These are phyloP conservation scores for Yueomyces sp. DNA, from an alignment of 805 yeast species.

Conservation along the genomic window DNA sequence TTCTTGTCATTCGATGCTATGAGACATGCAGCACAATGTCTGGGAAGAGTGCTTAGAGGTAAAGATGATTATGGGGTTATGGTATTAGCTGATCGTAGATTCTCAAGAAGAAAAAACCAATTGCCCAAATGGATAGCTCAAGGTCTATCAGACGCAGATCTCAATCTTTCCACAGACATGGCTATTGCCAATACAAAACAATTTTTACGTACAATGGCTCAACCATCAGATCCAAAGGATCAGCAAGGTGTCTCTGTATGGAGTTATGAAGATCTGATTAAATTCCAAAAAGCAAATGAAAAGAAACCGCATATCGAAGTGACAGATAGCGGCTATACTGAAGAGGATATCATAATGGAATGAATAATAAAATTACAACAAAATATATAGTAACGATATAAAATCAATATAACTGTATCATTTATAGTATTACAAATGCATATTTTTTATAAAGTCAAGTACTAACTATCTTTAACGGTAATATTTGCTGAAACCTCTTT, in stretches of 20 bases:
- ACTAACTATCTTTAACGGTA: not conserved
- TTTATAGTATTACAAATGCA: too few relatives aligned
- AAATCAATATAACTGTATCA: too few relatives aligned
- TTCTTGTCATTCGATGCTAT: conserved; percentile 96
- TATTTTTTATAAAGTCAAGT: not conserved
- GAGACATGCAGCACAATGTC: conserved; percentile 99
- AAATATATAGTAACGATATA: not conserved
- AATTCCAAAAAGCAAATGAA: conserved; percentile 32
- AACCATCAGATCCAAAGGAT: conserved; percentile 78
- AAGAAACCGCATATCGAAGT: conserved; percentile 5
- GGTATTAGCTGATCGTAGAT: conserved; percentile 94
- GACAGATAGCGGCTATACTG: not conserved
- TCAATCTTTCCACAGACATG: conserved; percentile 91
- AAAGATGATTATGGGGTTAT: conserved; percentile 97
- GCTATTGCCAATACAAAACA: conserved; percentile 90
- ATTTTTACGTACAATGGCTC: conserved; percentile 86
- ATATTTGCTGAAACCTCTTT: conserved; percentile 54
- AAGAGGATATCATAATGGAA: not conserved
- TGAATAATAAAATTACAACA: not conserved
- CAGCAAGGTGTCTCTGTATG: conserved; percentile 93
- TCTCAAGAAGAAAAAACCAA: conserved; percentile 72
- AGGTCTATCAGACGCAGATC: conserved; percentile 81
- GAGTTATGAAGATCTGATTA: conserved; percentile 57
- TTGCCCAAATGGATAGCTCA: conserved; percentile 96
- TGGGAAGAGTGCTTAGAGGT: conserved; percentile 94